phyloP scores from a whole-genome alignment of 2,329 filamentous ascomycete genomes.

The Triangularia verruculosa region DNA sequence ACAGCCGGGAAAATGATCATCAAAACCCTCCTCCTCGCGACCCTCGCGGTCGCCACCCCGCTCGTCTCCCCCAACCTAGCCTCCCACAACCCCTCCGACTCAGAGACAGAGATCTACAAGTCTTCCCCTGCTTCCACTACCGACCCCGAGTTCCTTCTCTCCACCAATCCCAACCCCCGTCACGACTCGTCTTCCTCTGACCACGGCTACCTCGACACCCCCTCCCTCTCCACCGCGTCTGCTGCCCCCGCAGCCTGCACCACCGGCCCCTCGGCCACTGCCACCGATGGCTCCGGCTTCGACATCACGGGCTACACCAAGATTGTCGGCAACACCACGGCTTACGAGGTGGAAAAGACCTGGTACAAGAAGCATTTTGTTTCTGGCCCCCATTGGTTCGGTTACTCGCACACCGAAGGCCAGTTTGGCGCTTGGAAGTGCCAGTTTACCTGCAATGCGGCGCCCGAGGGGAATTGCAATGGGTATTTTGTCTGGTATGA shows the following conservation, averaged over 20 bases:
- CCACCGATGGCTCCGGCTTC: slow-evolving; percentile 12
- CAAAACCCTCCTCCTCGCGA: background rate
- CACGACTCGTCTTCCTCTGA: background rate
- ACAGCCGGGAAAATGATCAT: background rate
- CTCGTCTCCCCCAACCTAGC: background rate
- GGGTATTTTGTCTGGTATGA: slow-evolving; percentile 32
- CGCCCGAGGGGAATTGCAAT: slow-evolving; percentile 24
- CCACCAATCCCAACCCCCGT: background rate
- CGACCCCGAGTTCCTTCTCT: background rate
- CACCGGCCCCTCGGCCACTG: slow-evolving; percentile 18
- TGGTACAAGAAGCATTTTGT: slow-evolving; percentile 25
- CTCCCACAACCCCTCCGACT: background rate
- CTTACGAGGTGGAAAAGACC: slow-evolving; percentile 18
- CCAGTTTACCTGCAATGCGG: slow-evolving; percentile 31
- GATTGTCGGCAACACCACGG: slow-evolving; percentile 18
- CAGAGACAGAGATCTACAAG: background rate
- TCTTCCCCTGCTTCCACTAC: background rate
- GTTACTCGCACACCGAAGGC: slow-evolving; percentile 17
- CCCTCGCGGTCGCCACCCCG: background rate
- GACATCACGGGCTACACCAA: slow-evolving; percentile 25
- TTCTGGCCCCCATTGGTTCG: slow-evolving; percentile 27
- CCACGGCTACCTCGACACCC: background rate
- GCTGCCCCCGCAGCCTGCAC: slow-evolving; percentile 18
- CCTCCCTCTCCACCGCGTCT: background rate
- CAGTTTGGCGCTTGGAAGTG: slow-evolving; percentile 32